phyloP scores from a whole-genome alignment of 768 basidiomycete species.

The Hygrophorus pudorinus region DNA sequence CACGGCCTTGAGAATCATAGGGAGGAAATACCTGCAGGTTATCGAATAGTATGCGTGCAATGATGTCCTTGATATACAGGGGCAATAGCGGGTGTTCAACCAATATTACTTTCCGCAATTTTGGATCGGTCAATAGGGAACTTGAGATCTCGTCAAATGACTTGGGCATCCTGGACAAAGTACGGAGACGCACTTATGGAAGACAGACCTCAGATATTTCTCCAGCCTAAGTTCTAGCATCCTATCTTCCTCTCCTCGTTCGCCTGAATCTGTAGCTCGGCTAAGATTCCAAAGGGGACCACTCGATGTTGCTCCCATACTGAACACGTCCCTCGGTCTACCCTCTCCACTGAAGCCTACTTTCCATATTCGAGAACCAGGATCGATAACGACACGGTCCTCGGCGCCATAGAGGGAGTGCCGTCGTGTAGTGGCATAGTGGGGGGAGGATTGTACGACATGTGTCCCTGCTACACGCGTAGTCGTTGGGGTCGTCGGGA shows the following conservation, averaged over 20 bases:
- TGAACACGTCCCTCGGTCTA: conserved; percentile 81
- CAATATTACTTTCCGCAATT: conserved; percentile 88
- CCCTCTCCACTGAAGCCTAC: conserved; percentile 97
- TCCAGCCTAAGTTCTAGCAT: conserved; percentile 64
- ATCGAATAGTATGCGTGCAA: conserved; percentile 81
- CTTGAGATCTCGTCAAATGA: conserved; percentile 32
- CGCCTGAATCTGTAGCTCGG: conserved; percentile 40
- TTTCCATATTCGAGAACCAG: conserved; percentile 92
- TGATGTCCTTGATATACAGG: conserved; percentile 75
- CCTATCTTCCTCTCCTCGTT: conserved; percentile 64
- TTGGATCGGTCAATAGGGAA: conserved; percentile 88
- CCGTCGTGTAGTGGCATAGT: conserved; percentile 74
- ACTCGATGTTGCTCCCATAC: conserved; percentile 34
- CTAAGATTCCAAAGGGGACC: conserved; percentile 51
- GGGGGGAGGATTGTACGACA: conserved; percentile 64
- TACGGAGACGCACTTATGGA: conserved; percentile 59
- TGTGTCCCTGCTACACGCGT: conserved; percentile 37
- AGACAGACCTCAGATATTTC: conserved; percentile 62
- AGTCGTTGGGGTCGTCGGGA: conserved; percentile 47
- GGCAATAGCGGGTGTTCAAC: conserved; percentile 87
- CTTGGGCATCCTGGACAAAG: conserved; percentile 2
- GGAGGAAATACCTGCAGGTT: conserved; percentile 60
- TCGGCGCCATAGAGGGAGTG: conserved; percentile 97
- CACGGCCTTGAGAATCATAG: neutral
- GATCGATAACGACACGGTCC: conserved; percentile 90